Base-by-base conservation (phyloP, 2,329 filamentous ascomycete genomes). In the Akanthomyces dipterigenus region DNA sequence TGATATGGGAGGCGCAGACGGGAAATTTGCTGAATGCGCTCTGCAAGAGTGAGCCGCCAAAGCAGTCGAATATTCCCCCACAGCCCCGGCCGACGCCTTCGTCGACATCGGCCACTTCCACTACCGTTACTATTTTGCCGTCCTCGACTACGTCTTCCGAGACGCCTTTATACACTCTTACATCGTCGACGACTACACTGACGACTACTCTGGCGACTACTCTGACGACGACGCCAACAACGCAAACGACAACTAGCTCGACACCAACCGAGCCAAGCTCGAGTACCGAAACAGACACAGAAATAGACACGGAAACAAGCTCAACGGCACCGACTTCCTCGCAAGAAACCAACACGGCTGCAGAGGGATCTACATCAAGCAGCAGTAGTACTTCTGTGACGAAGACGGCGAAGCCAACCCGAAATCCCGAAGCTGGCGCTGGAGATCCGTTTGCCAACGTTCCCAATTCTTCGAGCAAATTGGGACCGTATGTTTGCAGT, bases 1-100 rank as follows among this genome's bases (percentile, higher is more conserved):
- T 80, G 14, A 64, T 80, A 16, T 71, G 69, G 5, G 71, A 73
- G 42, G 75, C 72, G 1, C 66, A 77, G 58, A 62, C 66, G 22
- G 76, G 75, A 3, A 70, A 72, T 38, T 67, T 79, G 7, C 68
- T 75, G n/a, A 65, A 66, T 7, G 64, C 74, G 2, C 65, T 79
- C 5, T 80, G 77, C 34, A 50, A 50, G 12, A 9, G 20, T 8
- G 20, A 31, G 18, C 31, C 31, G 34, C 24, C 55, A 26, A 28
- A 53, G 3, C 38, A 43, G n/a, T 26, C 26, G 14, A 26, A 48
- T 14, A 60, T 26, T 20, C 45, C 11, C 5, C 1, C 48, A 8
- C 34, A 51, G 24, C 28, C 53, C 14, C n/a, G 14, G 34, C 24
- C 57, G 14, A 40, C 59, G 16, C 24, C 31, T 2, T 26, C 55